phyloP scores from a whole-genome alignment of 2,329 filamentous ascomycete species.

The Aureobasidium sp. region DNA sequence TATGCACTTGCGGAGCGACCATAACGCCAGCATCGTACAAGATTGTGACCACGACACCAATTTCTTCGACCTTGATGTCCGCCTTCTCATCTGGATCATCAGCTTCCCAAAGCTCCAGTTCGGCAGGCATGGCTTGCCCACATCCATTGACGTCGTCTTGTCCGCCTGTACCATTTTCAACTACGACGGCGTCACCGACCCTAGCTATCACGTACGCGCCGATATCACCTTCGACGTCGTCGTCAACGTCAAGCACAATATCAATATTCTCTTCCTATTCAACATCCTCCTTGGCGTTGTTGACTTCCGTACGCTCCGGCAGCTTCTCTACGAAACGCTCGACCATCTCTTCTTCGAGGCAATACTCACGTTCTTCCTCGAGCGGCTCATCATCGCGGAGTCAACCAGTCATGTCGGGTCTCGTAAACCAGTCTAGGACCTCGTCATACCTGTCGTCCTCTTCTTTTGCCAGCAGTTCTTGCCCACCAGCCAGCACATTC shows the following conservation, averaged over 20 bases:
- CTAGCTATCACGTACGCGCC: neutral
- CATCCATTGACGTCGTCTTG: neutral
- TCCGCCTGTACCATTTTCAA: neutral
- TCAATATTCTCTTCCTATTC: neutral
- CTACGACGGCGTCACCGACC: neutral
- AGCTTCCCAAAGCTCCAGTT: neutral
- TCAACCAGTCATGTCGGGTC: neutral
- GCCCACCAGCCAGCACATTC: neutral
- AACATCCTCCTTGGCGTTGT: neutral
- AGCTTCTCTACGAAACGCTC: neutral
- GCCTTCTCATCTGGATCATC: neutral
- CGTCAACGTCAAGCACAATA: neutral
- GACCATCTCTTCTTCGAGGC: neutral
- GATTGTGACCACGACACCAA: neutral
- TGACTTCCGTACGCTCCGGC: neutral
- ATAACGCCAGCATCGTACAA: neutral
- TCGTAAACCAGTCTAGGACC: neutral
- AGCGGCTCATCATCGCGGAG: neutral
- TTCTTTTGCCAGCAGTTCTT: neutral
- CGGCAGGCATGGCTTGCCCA: neutral
- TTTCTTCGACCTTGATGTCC: neutral
- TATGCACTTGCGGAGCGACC: neutral
- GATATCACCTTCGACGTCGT: neutral
- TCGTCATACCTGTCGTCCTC: neutral
- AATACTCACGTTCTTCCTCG: neutral